Evolutionary conservation across 1,139 yeast genomes (phyloP).

Genomic region (Yamadazyma atlantica): DNA sequence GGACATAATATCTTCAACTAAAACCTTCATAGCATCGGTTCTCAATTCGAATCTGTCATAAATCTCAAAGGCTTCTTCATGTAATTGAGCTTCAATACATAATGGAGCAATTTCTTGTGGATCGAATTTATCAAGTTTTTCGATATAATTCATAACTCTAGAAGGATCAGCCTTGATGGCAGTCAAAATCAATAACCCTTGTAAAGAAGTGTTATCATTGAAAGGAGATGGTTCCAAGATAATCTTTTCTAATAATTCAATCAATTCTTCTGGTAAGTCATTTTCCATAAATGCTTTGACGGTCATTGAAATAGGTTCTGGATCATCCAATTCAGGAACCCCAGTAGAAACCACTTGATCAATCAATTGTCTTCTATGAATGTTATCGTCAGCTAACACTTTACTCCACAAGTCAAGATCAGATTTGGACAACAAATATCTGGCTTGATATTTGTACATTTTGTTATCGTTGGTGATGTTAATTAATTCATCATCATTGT

Average conservation of each 20-base stretch:
- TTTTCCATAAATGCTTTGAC: slow-evolving; percentile 98
- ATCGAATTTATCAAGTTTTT: slow-evolving; percentile 86
- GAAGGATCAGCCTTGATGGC: slow-evolving; percentile 94
- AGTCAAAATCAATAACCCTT: slow-evolving; percentile 87
- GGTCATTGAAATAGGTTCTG: slow-evolving; percentile 93
- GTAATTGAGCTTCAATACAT: slow-evolving; percentile 83
- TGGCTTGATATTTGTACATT: slow-evolving; percentile 98
- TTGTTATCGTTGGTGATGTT: slow-evolving; percentile 93
- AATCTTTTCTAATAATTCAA: slow-evolving; percentile 92
- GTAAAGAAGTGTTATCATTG: slow-evolving; percentile 91
- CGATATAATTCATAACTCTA: slow-evolving; percentile 80
- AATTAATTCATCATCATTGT: slow-evolving; percentile 84
- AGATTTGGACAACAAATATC: slow-evolving; percentile 84
- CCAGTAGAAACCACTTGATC: slow-evolving; percentile 97
- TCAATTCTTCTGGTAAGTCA: slow-evolving; percentile 87
- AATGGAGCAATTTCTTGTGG: slow-evolving; percentile 92
- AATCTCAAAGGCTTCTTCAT: slow-evolving; percentile 93
- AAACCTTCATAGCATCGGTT: slow-evolving; percentile 80
- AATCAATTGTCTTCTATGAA: slow-evolving; percentile 84
- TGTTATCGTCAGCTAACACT: slow-evolving; percentile 73
- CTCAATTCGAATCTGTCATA: slow-evolving; percentile 83
- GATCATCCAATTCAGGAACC: slow-evolving; percentile 91
- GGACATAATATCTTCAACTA: slow-evolving; percentile 90
- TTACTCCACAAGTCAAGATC: slow-evolving; percentile 79
- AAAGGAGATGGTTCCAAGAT: slow-evolving; percentile 96